phyloP scores from a whole-genome alignment of 2,329 filamentous ascomycete species.

The Microascus cirrosus region DNA sequence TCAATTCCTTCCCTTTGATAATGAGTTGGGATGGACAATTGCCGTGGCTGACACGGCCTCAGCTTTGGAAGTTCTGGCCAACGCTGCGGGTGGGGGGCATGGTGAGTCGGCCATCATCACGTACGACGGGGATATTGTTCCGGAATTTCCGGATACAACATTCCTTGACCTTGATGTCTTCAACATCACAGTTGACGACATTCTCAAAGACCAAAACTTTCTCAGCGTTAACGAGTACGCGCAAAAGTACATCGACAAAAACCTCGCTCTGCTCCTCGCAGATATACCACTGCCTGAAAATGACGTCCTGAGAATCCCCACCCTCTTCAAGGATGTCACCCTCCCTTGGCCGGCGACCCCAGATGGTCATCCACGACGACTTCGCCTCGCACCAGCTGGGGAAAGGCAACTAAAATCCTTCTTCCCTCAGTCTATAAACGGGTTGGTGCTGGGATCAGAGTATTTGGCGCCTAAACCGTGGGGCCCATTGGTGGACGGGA shows the following conservation, averaged over 20 bases:
- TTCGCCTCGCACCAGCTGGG: neutral
- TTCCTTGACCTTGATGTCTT: neutral
- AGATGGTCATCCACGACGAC: neutral
- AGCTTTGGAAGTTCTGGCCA: constrained; percentile 13
- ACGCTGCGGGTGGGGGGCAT: constrained; percentile 12
- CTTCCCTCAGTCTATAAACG: constrained; percentile 8
- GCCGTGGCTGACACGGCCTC: constrained; percentile 11
- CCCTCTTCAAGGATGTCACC: constrained; percentile 8
- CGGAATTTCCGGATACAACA: neutral
- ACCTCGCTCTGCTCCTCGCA: constrained; percentile 11
- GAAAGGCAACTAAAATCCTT: constrained; percentile 6
- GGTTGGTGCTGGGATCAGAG: constrained; percentile 6
- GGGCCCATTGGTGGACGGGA: constrained; percentile 11
- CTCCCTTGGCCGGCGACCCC: neutral
- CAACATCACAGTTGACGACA: neutral
- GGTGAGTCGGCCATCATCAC: constrained; percentile 8
- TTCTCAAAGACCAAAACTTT: neutral
- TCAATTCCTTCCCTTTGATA: constrained; percentile 16
- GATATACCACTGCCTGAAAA: constrained; percentile 13
- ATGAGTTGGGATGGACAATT: constrained; percentile 12
- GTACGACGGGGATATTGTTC: neutral
- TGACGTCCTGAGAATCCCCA: constrained; percentile 13
- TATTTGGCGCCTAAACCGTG: constrained; percentile 13
- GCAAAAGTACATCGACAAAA: constrained; percentile 10
- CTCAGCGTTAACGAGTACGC: constrained; percentile 7